Conservation (phyloP, 2,329 filamentous ascomycete species). For the Hymenoscyphus albidus region DNA sequence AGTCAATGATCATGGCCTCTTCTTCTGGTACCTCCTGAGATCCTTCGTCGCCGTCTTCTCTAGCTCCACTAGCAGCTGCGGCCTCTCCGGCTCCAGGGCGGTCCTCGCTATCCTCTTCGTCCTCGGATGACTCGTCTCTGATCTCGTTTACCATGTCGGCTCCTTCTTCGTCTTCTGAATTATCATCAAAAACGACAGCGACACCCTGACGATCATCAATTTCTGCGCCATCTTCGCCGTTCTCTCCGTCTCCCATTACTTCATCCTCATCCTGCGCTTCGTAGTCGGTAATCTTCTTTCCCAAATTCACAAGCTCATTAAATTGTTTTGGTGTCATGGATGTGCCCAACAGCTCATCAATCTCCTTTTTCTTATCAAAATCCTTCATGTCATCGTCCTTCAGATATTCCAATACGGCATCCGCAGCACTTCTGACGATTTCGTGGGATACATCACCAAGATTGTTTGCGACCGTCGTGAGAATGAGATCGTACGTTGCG, state of each 20-base stretch:
- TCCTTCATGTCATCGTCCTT: conserved; percentile 97
- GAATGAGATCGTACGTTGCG: conserved; percentile 89
- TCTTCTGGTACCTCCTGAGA: conserved; percentile 51
- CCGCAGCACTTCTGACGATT: conserved; percentile 87
- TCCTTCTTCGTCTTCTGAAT: conserved; percentile 79
- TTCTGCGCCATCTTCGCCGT: conserved; percentile 66
- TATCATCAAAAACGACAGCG: conserved; percentile 93
- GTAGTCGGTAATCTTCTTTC: conserved; percentile 99
- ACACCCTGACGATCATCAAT: conserved; percentile 95
- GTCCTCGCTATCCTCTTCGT: conserved; percentile 66
- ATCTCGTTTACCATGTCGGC: conserved; percentile 78
- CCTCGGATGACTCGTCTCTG: conserved; percentile 80
- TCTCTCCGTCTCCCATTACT: conserved; percentile 68
- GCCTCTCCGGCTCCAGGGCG: conserved; percentile 47
- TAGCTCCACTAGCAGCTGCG: conserved; percentile 49
- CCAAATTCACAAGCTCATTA: conserved; percentile 92
- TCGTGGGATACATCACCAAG: conserved; percentile 92
- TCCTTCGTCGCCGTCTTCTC: conserved; percentile 45
- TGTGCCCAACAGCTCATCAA: conserved; percentile 87
- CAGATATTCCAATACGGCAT: conserved; percentile 83
- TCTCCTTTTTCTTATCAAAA: conserved; percentile 95
- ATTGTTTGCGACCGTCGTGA: conserved; percentile 82
- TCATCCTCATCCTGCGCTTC: conserved; percentile 95
- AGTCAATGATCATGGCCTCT: conserved; percentile 82
- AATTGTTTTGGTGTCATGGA: conserved; percentile 85